Evolutionary conservation across 2,329 filamentous ascomycete genomes (phyloP), one percentile per base, ranked within the genome.

Genomic region (Stemphylium lycopersici): DNA sequence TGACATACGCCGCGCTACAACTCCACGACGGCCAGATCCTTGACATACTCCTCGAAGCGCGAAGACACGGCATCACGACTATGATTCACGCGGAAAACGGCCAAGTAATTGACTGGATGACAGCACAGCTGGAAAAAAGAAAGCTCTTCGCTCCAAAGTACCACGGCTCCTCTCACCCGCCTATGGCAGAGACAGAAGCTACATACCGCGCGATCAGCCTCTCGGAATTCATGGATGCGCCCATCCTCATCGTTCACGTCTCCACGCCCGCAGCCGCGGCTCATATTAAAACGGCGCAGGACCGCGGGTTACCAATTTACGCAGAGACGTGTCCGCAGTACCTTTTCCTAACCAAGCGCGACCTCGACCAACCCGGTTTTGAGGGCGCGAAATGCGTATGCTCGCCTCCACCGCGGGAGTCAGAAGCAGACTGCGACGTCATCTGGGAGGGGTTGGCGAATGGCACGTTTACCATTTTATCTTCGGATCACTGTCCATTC

Each of bases 271-370:
- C 71, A 2, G 80, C 81, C 0, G 77, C 80, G 1, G 57, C 65
- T 1, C 76, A 79, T 45, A 83, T 84, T 59, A 76, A 79, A 42
- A 63, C 71, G 33, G 82, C 82, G 0, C 82, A 85, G 63, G 79
- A 78, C 7, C 66, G 76, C 3, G 79, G 80, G 0, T 72, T 81
- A 33, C 81, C 82, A 2, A 71, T 84, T 34, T 81, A 80, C 57
- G 82, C 81, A 1, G 81, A 84, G 65, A 85, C 82, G 0, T 84
- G 82, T 59, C 82, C 82, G 1, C 82, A 85, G 56, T 84, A 85
- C 56, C 76, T 84, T 2, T 81, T 82, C 56, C 75, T 85, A 4
- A 83, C 81, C 2, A 76, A 80, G 16, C 75, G 78, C 18, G 78
- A 82, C 63, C 75, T 84, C 3, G 80, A 81, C 48, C 73, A 75